Conservation (phyloP, 2,329 filamentous ascomycete genomes). For the Biscogniauxia marginata region DNA sequence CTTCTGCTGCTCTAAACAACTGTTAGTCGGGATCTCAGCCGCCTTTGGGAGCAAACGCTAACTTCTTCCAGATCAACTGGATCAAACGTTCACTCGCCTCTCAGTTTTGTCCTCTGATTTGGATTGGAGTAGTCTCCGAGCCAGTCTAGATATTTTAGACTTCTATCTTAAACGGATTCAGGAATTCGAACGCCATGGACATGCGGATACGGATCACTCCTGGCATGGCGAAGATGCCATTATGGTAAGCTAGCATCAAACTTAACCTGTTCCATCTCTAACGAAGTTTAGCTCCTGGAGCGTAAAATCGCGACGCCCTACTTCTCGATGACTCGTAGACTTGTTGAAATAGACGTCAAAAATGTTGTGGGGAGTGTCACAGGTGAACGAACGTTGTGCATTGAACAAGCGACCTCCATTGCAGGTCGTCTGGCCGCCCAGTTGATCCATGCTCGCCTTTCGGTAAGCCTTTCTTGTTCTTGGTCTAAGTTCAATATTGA, state of each 20-base stretch:
- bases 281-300: conserved; percentile 41
- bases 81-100: conserved; percentile 51
- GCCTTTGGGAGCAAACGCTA: conserved; percentile 4
- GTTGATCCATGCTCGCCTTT: conserved; percentile 45
- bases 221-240: conserved; percentile 48
- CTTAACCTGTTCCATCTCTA: conserved; percentile 7
- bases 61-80: conserved; percentile 42
- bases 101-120: conserved; percentile 41
- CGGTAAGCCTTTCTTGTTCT: conserved; percentile 29
- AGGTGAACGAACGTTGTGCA: conserved; percentile 33
- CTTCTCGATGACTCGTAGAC: conserved; percentile 46
- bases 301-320: conserved; percentile 46
- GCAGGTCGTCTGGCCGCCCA: conserved; percentile 46
- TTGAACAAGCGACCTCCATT: conserved; percentile 45
- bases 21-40: conserved; percentile 27
- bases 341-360: conserved; percentile 33
- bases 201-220: conserved; percentile 29
- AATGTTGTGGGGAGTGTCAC: conserved; percentile 21
- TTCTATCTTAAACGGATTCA: conserved; percentile 47
- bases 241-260: conserved; percentile 30
- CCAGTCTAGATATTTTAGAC: conserved; percentile 46
- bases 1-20: conserved; percentile 49
- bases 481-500: conserved; percentile 19
- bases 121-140: conserved; percentile 48
- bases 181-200: conserved; percentile 39